Percentiles rank a stretch among this genome's conserved stretches.
Conservation (phyloP, 148 eudicot genomes). For the Chenopodium formosanum region DNA sequence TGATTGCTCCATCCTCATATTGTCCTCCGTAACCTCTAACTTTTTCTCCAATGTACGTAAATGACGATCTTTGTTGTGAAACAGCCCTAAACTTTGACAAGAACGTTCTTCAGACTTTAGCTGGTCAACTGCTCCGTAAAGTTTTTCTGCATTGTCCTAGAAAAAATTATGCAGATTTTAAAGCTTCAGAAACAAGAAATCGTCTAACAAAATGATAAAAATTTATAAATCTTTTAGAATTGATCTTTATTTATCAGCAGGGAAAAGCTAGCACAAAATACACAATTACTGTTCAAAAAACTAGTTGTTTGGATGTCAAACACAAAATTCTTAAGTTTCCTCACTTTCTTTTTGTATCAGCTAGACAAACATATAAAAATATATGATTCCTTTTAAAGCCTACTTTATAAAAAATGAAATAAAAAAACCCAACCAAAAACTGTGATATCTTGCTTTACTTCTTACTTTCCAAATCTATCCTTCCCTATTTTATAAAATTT, state of each 20-base stretch:
- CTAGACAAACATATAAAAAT: too few species aligned
- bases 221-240: background rate
- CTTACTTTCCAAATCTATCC: too few species aligned
- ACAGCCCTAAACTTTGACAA: conserved; percentile 44
- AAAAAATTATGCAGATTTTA: background rate
- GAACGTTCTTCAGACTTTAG: conserved; percentile 48
- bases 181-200: background rate
- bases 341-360: background rate
- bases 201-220: background rate
- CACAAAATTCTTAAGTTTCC: background rate
- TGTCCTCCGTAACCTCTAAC: conserved; percentile 60
- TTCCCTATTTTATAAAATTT: background rate
- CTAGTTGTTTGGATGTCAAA: background rate
- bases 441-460: background rate
- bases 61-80: conserved; percentile 45
- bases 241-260: background rate
- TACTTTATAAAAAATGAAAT: too few species aligned
- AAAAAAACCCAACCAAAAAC: background rate
- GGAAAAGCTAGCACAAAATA: background rate
- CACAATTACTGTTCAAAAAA: too few species aligned
- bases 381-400: too few species aligned
- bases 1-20: conserved; percentile 59
- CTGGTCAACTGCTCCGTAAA: conserved; percentile 48
- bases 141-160: conserved; percentile 62
- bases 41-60: conserved; percentile 62